Percentiles rank a stretch among this genome's conserved stretches.
These are phyloP conservation scores for Calonectria honghensis DNA, from an alignment of 2,329 filamentous ascomycete genomes.

Conservation along the genomic window DNA sequence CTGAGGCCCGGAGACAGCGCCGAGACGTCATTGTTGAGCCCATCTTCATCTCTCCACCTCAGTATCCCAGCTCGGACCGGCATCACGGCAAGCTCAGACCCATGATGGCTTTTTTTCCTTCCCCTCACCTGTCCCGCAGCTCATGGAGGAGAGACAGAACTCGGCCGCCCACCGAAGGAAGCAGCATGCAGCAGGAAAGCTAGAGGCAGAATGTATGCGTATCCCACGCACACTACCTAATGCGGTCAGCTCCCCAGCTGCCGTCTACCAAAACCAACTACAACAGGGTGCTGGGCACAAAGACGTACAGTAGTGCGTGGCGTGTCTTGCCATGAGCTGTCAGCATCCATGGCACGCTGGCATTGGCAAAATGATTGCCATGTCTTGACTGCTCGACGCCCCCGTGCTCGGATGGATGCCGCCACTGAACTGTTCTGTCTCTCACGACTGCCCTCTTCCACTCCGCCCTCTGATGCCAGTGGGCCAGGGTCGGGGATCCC, in stretches of 20 bases:
- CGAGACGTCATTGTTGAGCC: conserved; percentile 28
- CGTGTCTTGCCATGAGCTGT: conserved; percentile 29
- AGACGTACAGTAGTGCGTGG: conserved; percentile 10
- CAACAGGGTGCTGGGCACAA: conserved; percentile 8
- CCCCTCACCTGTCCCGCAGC: conserved; percentile 17
- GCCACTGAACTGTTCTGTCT: conserved; percentile 19
- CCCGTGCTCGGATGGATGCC: conserved; percentile 30
- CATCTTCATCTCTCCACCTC: conserved; percentile 29
- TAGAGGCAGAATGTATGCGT: conserved; percentile 25
- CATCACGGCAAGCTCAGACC: conserved; percentile 27
- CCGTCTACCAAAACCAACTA: conserved; percentile 28
- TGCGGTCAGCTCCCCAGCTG: conserved; percentile 27
- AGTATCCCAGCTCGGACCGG: conserved; percentile 23
- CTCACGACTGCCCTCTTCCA: conserved; percentile 36
- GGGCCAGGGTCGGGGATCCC: conserved; percentile 39
- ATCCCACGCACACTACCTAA: conserved; percentile 30
- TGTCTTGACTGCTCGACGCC: conserved; percentile 46
- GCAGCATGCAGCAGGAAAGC: conserved; percentile 20
- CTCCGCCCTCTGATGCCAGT: conserved; percentile 11
- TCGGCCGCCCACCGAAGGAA: conserved; percentile 14
- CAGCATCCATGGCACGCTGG: conserved; percentile 35
- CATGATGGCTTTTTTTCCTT: conserved; percentile 21
- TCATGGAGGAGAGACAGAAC: background rate
- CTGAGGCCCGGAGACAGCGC: conserved; percentile 23
- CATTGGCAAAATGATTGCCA: conserved; percentile 28